Percentiles rank a stretch among this genome's conserved stretches.
Conservation (phyloP, 768 basidiomycete species). For the Suillus discolor region DNA sequence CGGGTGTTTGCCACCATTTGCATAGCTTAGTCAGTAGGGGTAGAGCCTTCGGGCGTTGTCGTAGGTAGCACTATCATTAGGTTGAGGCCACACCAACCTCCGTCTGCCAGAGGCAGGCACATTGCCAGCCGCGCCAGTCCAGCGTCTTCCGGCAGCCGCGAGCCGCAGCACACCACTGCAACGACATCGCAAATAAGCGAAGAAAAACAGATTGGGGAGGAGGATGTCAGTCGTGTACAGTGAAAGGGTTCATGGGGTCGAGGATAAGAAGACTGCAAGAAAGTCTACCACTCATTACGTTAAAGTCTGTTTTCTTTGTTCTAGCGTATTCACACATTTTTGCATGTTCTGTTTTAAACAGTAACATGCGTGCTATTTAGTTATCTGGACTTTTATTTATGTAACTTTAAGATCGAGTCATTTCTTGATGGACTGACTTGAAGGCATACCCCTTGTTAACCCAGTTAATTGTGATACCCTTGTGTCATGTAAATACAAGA, state of each 20-base stretch:
- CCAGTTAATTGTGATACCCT: neutral
- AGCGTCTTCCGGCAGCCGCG: constrained; percentile 31
- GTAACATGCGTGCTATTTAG: neutral
- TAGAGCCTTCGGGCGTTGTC: too few relatives aligned
- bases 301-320: neutral
- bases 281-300: neutral
- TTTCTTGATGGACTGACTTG: neutral
- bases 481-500: neutral
- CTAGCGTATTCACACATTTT: neutral
- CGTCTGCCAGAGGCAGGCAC: too few relatives aligned
- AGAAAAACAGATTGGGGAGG: constrained; percentile 20
- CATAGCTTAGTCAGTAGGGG: too few relatives aligned
- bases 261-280: neutral
- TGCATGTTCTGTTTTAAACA: neutral
- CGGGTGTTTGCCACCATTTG: too few relatives aligned
- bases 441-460: neutral
- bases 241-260: neutral
- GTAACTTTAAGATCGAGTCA: neutral
- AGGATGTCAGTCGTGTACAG: neutral
- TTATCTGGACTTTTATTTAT: neutral
- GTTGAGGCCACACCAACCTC: too few relatives aligned
- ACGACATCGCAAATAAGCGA: constrained; percentile 31
- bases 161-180: constrained; percentile 33
- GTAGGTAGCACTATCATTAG: too few relatives aligned
- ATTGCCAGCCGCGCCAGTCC: too few relatives aligned